These are phyloP conservation scores for Leucosporidium scottii DNA, from an alignment of 768 basidiomycete species.

Conservation along the genomic window DNA sequence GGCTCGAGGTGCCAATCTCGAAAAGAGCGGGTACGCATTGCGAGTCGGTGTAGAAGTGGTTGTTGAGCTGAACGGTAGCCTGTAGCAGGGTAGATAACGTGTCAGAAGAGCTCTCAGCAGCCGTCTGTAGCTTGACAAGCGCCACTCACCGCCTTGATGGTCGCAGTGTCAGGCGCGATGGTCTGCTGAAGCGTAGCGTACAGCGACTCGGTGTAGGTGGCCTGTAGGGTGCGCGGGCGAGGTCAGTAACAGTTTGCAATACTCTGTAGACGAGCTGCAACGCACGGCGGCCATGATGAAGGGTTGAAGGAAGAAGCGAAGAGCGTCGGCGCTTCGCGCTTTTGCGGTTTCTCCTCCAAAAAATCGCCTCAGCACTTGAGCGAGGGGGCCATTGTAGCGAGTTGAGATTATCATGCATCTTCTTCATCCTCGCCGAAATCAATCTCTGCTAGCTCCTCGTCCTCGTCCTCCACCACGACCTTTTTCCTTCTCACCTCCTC, in stretches of 20 bases:
- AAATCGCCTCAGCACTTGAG: no score
- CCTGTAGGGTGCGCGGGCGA: conserved; percentile 34
- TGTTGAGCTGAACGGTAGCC: conserved; percentile 87
- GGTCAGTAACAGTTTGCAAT: no score
- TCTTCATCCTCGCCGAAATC: background rate
- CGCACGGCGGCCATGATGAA: no score
- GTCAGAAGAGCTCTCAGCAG: background rate
- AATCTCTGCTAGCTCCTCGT: background rate
- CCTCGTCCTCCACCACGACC: background rate
- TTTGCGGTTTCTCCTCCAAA: no score
- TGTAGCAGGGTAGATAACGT: conserved; percentile 39
- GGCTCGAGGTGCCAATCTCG: conserved; percentile 73
- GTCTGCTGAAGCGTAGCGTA: conserved; percentile 80
- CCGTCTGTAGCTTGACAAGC: conserved; percentile 26
- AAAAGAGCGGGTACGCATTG: conserved; percentile 85
- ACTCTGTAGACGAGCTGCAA: no score
- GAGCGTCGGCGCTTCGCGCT: no score
- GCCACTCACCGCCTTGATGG: conserved; percentile 74
- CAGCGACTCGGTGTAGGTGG: conserved; percentile 63
- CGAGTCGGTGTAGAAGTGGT: conserved; percentile 85
- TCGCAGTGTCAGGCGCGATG: conserved; percentile 76
- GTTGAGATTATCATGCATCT: background rate
- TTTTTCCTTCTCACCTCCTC: background rate
- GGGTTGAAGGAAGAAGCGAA: no score
- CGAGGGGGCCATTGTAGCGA: no score